Base-by-base conservation (phyloP, 1,284 basidiomycete species). In the Phenoliferia sp. region DNA sequence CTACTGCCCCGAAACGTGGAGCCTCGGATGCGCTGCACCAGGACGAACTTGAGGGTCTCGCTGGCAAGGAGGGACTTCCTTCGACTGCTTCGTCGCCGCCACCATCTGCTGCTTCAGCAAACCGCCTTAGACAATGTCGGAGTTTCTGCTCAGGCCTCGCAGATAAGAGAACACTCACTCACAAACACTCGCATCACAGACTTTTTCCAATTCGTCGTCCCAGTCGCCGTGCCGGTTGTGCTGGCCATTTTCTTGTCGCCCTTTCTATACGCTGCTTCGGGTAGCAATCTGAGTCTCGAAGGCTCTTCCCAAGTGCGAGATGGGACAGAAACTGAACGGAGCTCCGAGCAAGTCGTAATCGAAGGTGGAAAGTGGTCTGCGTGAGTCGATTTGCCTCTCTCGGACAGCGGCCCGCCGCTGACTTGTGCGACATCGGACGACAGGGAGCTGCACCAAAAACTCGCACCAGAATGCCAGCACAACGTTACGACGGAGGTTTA, bases 171-270 rank as follows among this genome's bases (percentile, higher is more conserved):
- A 34, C 57, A 59, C 35, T 50, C 29, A 22, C 6, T 22, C 17
- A n/a, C n/a, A n/a, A n/a, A n/a, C n/a, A n/a, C n/a, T 16, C 22
- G 34, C 59, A 7, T 5, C 17, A n/a, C 63, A 64, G 61, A 52
- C 48, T 15, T 55, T 10, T 28, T 63, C 32, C 69, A 73, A 26
- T 73, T 67, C 54, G 15, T 58, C 28, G 35, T 69, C 1, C 67
- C 69, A 3, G 12, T 66, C 29, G 50, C 55, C 16, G 17, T 67
- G 2, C 69, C 69, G 22, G 65, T 69, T 31, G 31, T 59, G 9
- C 16, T 61, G 32, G 65, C 67, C 19, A 1, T 69, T 16, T 22
- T 63, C 10, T n/a, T 65, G 28, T 52, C 65, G 0, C 64, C 67
- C 1, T 60, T 69, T 35, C 59, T 61, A 29, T 31, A 39, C 44